Evolutionary conservation across 2,329 filamentous ascomycete species (phyloP).

Genomic region (Colletotrichum orchidophilum): DNA sequence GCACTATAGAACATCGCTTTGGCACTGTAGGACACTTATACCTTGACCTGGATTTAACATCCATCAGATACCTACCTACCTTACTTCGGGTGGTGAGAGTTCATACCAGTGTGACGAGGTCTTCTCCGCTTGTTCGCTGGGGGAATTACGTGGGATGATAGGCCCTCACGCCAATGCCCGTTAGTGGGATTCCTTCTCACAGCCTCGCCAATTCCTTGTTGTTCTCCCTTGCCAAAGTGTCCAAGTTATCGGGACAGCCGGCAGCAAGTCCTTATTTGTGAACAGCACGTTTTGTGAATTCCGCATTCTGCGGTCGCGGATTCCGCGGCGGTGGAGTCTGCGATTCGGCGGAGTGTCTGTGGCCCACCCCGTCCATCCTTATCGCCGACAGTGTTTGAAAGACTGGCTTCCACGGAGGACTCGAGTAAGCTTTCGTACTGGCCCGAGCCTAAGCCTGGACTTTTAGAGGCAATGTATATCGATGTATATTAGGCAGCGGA

Average conservation of each 20-base stretch:
- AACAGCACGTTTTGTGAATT: background rate
- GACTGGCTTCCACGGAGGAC: too few species aligned
- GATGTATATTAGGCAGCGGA: too few species aligned
- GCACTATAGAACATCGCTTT: background rate
- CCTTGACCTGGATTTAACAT: too few species aligned
- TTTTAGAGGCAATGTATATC: too few species aligned
- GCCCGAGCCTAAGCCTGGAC: too few species aligned
- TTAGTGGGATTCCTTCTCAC: background rate
- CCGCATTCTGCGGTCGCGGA: background rate
- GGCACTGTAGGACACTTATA: too few species aligned
- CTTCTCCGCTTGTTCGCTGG: background rate
- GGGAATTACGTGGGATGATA: background rate
- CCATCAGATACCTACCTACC: too few species aligned
- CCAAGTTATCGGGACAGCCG: background rate
- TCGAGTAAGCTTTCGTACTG: too few species aligned
- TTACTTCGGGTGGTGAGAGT: too few species aligned
- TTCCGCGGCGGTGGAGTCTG: background rate
- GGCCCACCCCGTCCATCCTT: background rate
- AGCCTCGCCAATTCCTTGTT: background rate
- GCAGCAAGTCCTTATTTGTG: background rate
- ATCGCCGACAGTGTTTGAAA: background rate
- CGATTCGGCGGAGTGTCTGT: background rate
- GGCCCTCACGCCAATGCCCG: background rate
- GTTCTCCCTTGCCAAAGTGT: background rate
- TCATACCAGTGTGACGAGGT: background rate